A percentile compares a stretch with the other conserved stretches of the same genome.
Conservation (phyloP, 805 yeast species). For the Cyberlindnera suaveolens region DNA sequence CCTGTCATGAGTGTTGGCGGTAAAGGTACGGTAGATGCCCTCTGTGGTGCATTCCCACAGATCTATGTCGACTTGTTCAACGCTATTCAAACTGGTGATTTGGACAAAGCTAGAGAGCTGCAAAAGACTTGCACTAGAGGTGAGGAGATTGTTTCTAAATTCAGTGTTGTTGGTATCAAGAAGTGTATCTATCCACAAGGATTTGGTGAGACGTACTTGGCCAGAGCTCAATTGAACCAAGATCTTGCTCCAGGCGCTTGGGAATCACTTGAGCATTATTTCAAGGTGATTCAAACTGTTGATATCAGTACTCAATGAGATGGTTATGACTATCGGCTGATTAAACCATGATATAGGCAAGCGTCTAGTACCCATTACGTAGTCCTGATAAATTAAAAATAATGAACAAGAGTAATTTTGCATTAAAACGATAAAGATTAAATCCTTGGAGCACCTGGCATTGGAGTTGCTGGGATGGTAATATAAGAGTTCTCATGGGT, state of each 20-base stretch:
- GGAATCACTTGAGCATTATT: conserved; percentile 17
- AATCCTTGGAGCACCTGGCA: conserved; percentile 40
- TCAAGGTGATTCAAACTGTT: conserved; percentile 8
- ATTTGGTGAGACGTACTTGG: conserved; percentile 38
- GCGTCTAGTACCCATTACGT: neutral
- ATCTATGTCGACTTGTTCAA: conserved; percentile 36
- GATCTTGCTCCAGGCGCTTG: conserved; percentile 28
- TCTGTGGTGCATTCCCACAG: conserved; percentile 48
- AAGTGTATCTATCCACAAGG: conserved; percentile 34
- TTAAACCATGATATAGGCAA: neutral
- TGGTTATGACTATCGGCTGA: conserved; percentile 3
- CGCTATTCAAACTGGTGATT: conserved; percentile 33
- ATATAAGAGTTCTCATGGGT: conserved; percentile 54
- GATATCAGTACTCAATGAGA: conserved; percentile 21
- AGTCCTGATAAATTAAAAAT: neutral
- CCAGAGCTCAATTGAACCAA: conserved; percentile 42
- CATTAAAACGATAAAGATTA: conserved; percentile 6
- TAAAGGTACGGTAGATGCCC: conserved; percentile 46
- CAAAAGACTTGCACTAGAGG: conserved; percentile 39
- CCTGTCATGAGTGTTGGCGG: conserved; percentile 43
- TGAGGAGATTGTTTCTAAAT: conserved; percentile 32
- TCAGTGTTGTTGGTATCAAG: conserved; percentile 43
- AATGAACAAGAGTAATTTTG: neutral
- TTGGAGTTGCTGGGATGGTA: conserved; percentile 42
- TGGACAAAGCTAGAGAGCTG: conserved; percentile 34